phyloP scores from a whole-genome alignment of 441 rosid genomes.

The Croton setiger region DNA sequence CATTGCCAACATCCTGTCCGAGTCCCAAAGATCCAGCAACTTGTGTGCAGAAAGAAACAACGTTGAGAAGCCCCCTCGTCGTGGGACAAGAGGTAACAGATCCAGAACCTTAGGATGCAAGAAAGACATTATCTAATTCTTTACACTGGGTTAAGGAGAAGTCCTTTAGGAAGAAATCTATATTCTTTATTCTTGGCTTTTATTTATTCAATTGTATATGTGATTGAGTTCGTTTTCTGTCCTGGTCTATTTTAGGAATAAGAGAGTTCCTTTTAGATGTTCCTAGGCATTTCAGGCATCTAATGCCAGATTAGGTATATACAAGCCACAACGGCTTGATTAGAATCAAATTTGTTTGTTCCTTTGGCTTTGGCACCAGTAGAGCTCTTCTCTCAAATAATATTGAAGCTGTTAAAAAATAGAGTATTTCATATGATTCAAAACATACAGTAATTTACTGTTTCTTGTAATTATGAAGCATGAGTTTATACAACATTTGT shows the following conservation, averaged over 20 bases:
- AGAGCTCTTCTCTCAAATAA: background rate
- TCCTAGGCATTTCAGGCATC: background rate
- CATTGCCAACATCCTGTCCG: constrained; percentile 11
- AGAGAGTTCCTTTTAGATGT: background rate
- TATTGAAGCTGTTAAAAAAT: background rate
- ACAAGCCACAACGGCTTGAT: background rate
- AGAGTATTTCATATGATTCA: constrained; percentile 2
- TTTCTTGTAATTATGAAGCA: constrained; percentile 3
- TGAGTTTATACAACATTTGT: background rate
- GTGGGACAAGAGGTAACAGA: constrained; percentile 9
- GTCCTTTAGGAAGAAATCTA: constrained; percentile 19
- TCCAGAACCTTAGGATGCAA: constrained; percentile 22
- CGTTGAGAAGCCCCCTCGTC: constrained; percentile 28
- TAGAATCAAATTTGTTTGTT: background rate
- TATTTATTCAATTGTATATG: constrained; percentile 14
- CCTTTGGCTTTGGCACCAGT: background rate
- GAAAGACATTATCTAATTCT: background rate
- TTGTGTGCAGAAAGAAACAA: constrained; percentile 19
- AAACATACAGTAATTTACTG: background rate
- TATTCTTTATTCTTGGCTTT: background rate
- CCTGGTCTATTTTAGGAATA: constrained; percentile 4
- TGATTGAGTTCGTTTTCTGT: constrained; percentile 7
- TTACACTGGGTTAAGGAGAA: constrained; percentile 15
- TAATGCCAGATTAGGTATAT: background rate
- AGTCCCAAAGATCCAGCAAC: background rate